Conservation (phyloP, 2,329 filamentous ascomycete genomes). For the Aspergillus aculeatinus region DNA sequence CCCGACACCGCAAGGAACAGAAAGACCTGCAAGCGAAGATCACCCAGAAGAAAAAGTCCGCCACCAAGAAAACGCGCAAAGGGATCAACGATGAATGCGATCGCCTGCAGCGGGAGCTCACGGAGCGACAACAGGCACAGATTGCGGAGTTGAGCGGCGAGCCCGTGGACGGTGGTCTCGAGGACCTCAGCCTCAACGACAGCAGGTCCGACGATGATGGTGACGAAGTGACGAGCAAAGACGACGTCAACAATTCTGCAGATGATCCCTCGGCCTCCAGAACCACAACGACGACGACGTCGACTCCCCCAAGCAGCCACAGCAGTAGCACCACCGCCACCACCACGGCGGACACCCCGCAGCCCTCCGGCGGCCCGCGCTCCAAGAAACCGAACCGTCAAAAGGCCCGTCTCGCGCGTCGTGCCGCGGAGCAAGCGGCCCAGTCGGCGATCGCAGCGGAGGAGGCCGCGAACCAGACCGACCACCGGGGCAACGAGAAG, state of each 20-base stretch:
- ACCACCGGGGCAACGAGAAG: conserved; percentile 69
- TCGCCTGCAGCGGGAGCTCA: conserved; percentile 55
- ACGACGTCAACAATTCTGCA: conserved; percentile 4
- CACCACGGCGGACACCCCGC: conserved; percentile 6
- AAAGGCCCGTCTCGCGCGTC: conserved; percentile 84
- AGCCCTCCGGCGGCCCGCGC: conserved; percentile 18
- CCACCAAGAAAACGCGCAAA: conserved; percentile 76
- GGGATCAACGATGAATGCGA: conserved; percentile 68
- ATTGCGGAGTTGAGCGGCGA: conserved; percentile 47
- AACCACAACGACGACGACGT: conserved; percentile 5
- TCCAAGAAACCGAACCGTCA: conserved; percentile 81
- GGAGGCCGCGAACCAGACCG: conserved; percentile 73
- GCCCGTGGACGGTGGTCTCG: conserved; percentile 28
- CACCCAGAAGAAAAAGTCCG: conserved; percentile 95
- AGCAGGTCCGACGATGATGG: conserved; percentile 5
- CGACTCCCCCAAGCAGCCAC: conserved; percentile 10
- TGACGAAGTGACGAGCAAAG: conserved; percentile 1
- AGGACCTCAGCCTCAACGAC: conserved; percentile 35
- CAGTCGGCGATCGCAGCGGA: conserved; percentile 65
- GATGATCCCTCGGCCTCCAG: conserved; percentile 5
- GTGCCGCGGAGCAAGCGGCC: conserved; percentile 79
- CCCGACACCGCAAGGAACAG: conserved; percentile 83
- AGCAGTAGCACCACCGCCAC: background rate
- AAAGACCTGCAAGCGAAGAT: conserved; percentile 80
- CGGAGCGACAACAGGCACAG: conserved; percentile 55